A percentile compares a stretch with the other conserved stretches of the same genome.
These are phyloP conservation scores for Daldinia vernicosa DNA, from an alignment of 495 filamentous ascomycete species.

Conservation along the genomic window DNA sequence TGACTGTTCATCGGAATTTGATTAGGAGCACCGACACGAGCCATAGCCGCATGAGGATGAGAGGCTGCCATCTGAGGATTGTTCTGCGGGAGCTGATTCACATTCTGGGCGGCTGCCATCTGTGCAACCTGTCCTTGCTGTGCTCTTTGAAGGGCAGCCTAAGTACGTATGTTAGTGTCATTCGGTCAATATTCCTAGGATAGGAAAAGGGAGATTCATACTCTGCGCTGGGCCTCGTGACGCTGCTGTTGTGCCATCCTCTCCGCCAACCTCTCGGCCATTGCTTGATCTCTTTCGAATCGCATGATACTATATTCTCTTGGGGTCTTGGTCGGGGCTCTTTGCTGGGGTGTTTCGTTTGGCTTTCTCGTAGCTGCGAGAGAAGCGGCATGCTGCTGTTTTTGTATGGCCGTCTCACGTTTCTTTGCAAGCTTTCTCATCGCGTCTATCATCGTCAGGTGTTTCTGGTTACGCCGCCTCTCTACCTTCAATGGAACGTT, in stretches of 20 bases:
- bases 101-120: conserved; percentile 49
- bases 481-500: conserved; percentile 83
- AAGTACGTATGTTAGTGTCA: conserved; percentile 37
- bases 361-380: conserved; percentile 75
- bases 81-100: conserved; percentile 47
- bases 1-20: conserved; percentile 51
- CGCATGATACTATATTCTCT: conserved; percentile 89
- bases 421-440: conserved; percentile 97
- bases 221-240: conserved; percentile 63
- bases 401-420: conserved; percentile 82
- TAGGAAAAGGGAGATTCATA: conserved; percentile 49
- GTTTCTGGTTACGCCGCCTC: conserved; percentile 80
- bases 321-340: conserved; percentile 68
- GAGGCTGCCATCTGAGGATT: conserved; percentile 54
- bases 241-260: conserved; percentile 75
- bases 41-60: conserved; percentile 48
- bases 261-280: conserved; percentile 79
- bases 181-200: conserved; percentile 20
- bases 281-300: conserved; percentile 80
- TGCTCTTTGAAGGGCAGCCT: conserved; percentile 50
- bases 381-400: conserved; percentile 80
- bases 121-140: conserved; percentile 54
- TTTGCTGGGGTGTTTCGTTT: conserved; percentile 71
- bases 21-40: conserved; percentile 48
- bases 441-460: conserved; percentile 87